A percentile compares a stretch with the other conserved stretches of the same genome.
These are phyloP conservation scores for Oryza australiensis DNA, from an alignment of 176 grass and related monocot species.

Conservation along the genomic window DNA sequence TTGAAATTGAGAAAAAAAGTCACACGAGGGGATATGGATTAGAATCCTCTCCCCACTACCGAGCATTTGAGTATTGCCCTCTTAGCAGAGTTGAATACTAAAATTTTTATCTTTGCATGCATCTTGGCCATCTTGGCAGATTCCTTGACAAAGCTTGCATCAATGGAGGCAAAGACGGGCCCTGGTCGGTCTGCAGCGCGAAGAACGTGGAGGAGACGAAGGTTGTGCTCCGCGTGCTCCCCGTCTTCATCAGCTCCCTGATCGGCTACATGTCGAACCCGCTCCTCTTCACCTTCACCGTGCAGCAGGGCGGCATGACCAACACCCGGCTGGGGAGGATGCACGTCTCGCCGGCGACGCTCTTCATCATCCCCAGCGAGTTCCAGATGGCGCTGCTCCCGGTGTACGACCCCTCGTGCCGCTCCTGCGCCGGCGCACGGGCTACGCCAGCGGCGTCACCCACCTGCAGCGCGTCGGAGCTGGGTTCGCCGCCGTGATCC, in stretches of 20 bases:
- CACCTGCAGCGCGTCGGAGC: slow-evolving; percentile 48
- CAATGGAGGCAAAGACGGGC: slow-evolving; percentile 23
- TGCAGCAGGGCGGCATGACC: slow-evolving; percentile 57
- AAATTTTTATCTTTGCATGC: not conserved
- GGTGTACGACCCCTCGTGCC: slow-evolving; percentile 55
- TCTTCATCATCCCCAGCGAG: slow-evolving; percentile 55
- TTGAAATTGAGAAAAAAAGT: no score
- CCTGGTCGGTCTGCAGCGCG: slow-evolving; percentile 47
- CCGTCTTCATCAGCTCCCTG: slow-evolving; percentile 60
- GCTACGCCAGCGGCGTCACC: slow-evolving; percentile 42
- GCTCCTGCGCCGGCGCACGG: slow-evolving; percentile 39
- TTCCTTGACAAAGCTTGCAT: slow-evolving; percentile 72
- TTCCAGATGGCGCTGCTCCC: slow-evolving; percentile 55
- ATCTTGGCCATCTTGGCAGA: slow-evolving; percentile 38
- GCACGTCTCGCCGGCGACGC: slow-evolving; percentile 52
- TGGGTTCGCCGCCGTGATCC: slow-evolving; percentile 35
- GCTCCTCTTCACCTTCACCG: slow-evolving; percentile 47
- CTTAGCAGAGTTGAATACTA: not conserved
- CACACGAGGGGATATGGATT: no score
- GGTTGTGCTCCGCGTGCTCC: slow-evolving; percentile 48
- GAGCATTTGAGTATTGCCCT: no score
- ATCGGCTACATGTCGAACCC: slow-evolving; percentile 43
- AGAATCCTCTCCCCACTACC: no score
- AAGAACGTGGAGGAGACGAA: slow-evolving; percentile 69
- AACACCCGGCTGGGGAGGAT: slow-evolving; percentile 57